phyloP scores from a whole-genome alignment of 257 asterid species.

The Capsicum baccatum region DNA sequence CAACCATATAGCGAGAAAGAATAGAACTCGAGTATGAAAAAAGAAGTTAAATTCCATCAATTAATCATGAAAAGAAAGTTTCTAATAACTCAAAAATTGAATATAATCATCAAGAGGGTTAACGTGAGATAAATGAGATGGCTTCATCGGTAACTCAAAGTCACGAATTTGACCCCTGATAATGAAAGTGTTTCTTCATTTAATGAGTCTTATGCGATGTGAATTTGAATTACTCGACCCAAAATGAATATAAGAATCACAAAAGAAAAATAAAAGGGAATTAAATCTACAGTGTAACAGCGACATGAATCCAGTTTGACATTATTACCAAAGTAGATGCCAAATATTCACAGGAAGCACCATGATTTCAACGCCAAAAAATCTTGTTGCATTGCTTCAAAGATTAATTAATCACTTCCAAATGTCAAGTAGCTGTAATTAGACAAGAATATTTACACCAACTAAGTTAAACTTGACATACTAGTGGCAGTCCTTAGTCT shows the following conservation, averaged over 20 bases:
- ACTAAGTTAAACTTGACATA: constrained; percentile 1
- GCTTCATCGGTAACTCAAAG: background rate
- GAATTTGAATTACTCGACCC: background rate
- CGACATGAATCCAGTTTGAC: background rate
- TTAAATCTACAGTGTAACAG: background rate
- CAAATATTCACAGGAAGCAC: background rate
- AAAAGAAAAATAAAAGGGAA: background rate
- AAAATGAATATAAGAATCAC: background rate
- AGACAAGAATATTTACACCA: constrained; percentile 3
- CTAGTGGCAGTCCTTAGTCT: background rate
- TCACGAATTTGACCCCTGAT: fast-evolving
- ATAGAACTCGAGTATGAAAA: background rate
- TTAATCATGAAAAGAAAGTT: background rate
- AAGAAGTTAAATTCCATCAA: background rate
- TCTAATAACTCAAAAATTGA: background rate
- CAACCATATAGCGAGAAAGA: background rate
- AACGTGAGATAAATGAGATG: background rate
- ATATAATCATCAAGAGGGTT: background rate
- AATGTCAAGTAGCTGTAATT: background rate
- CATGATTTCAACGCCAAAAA: background rate
- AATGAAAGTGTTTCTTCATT: background rate
- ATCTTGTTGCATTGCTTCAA: background rate
- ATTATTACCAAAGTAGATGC: background rate
- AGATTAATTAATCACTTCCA: constrained; percentile 11
- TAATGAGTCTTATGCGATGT: too few species aligned